Evolutionary conservation across 2,329 filamentous ascomycete species (phyloP).

Genomic region (Calonectria pteridis): DNA sequence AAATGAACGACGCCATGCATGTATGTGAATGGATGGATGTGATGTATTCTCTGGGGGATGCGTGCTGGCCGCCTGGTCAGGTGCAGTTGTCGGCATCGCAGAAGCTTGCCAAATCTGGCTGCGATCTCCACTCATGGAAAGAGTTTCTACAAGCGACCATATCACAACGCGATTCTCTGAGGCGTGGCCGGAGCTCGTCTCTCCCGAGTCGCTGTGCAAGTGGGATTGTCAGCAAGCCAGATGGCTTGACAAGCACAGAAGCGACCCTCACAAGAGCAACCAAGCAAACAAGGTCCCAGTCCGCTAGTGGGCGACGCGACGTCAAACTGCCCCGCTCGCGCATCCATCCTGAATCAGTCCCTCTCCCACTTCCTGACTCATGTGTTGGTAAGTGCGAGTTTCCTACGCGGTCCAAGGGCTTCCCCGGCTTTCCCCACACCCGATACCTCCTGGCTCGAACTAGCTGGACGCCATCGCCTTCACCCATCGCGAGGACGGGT

Average conservation of each 20-base stretch:
- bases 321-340: conserved; percentile 9
- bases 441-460: conserved; percentile 5
- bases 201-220: neutral
- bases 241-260: neutral
- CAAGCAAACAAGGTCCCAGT: neutral
- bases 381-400: conserved; percentile 10
- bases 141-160: neutral
- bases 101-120: neutral
- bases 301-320: neutral
- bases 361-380: conserved; percentile 18
- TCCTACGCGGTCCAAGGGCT: conserved; percentile 13
- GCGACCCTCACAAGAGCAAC: neutral
- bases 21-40: neutral
- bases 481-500: neutral
- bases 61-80: conserved; percentile 2
- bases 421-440: conserved; percentile 19
- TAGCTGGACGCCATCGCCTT: conserved; percentile 23
- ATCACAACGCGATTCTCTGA: neutral
- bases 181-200: too few relatives aligned
- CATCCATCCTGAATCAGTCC: conserved; percentile 20
- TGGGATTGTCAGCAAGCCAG: neutral
- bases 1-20: conserved; percentile 5
- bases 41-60: neutral
- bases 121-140: neutral
- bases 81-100: neutral